phyloP scores from a whole-genome alignment of 768 basidiomycete genomes.

The Lentinula guzmanii region DNA sequence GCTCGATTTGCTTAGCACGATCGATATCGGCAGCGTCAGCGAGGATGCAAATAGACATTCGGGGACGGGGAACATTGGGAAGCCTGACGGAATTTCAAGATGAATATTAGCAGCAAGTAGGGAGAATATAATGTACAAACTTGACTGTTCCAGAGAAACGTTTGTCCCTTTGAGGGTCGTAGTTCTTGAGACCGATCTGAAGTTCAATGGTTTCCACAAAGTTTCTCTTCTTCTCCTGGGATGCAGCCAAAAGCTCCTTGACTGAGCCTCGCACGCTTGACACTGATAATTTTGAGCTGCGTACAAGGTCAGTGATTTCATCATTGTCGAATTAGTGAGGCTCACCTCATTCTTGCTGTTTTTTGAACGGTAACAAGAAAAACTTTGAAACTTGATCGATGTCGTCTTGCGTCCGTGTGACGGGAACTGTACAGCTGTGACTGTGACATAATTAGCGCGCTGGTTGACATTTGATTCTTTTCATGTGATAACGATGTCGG shows the following conservation, averaged over 20 bases:
- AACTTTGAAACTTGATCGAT: neutral
- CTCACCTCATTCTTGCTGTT: constrained; percentile 5
- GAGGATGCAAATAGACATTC: constrained; percentile 99
- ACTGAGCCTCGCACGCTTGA: constrained; percentile 99
- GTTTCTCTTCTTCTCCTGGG: constrained; percentile 86
- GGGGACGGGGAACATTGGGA: constrained; percentile 94
- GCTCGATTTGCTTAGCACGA: constrained; percentile 94
- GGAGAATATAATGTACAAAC: constrained; percentile 34
- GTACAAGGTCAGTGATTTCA: neutral
- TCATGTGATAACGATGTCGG: neutral
- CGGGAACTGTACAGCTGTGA: constrained; percentile 4
- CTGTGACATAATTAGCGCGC: neutral
- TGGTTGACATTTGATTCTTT: too few species aligned
- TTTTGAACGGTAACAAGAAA: neutral
- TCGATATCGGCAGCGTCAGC: constrained; percentile 99
- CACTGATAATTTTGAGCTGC: constrained; percentile 80
- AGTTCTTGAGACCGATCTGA: constrained; percentile 97
- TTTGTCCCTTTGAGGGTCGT: constrained; percentile 99
- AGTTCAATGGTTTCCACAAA: constrained; percentile 96
- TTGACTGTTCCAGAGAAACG: constrained; percentile 99
- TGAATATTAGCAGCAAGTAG: neutral
- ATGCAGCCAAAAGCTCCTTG: constrained; percentile 83
- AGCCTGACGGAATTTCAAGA: constrained; percentile 44
- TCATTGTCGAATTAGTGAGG: neutral
- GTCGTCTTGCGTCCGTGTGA: neutral